phyloP scores from a whole-genome alignment of 768 basidiomycete genomes.

The Boletales sp. region DNA sequence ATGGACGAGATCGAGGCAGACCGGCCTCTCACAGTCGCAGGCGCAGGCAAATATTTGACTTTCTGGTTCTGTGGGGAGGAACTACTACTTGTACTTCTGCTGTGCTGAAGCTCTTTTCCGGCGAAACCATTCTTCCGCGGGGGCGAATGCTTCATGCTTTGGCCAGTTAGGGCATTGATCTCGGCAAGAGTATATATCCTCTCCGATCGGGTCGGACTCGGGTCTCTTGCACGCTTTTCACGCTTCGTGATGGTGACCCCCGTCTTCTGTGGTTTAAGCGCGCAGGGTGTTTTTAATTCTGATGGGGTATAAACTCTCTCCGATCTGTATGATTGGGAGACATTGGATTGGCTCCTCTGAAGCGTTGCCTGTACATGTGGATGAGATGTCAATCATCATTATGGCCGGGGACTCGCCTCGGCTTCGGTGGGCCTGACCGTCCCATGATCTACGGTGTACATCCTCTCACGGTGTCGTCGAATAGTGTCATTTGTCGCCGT shows the following conservation, averaged over 20 bases:
- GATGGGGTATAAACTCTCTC: conserved; percentile 21
- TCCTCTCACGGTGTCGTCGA: conserved; percentile 11
- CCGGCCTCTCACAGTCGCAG: conserved; percentile 16
- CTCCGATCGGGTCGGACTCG: conserved; percentile 30
- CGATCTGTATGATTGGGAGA: conserved; percentile 22
- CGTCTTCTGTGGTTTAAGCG: conserved; percentile 18
- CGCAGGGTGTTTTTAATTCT: conserved; percentile 14
- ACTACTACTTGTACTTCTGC: conserved; percentile 15
- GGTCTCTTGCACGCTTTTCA: conserved; percentile 17
- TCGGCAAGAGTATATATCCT: conserved; percentile 34
- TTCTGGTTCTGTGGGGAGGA: conserved; percentile 20
- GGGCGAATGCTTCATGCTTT: conserved; percentile 23
- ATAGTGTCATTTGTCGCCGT: conserved; percentile 12
- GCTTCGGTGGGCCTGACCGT: conserved; percentile 16
- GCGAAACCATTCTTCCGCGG: conserved; percentile 13
- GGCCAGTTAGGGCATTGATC: conserved; percentile 29
- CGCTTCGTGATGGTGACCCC: conserved; percentile 10
- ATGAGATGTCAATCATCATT: neutral
- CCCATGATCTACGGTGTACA: conserved; percentile 8
- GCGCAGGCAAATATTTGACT: conserved; percentile 6
- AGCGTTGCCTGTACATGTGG: conserved; percentile 13
- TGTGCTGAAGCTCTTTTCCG: conserved; percentile 10
- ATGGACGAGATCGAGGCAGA: conserved; percentile 41
- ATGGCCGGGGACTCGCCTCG: conserved; percentile 17
- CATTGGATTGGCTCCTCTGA: conserved; percentile 17